Conservation (phyloP, 73 alveolate genomes). For the Symbiodinium pilosum region DNA sequence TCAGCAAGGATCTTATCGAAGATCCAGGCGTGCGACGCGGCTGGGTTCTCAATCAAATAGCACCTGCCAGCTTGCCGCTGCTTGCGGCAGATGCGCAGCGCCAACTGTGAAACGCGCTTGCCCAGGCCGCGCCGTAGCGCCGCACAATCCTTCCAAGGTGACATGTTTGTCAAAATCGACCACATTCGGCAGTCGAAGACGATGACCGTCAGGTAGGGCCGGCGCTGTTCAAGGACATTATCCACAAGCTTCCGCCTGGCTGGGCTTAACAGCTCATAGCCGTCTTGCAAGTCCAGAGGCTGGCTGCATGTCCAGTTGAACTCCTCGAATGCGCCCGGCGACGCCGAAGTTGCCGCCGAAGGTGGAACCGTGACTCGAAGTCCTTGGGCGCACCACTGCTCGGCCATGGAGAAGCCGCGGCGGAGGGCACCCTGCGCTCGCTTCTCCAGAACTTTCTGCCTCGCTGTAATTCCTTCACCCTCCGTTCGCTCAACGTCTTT, state of each 20-base stretch:
- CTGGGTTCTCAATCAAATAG: not conserved
- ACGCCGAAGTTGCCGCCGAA: constrained; percentile 2
- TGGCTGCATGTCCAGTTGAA: constrained; percentile 3
- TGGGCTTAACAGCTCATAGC: constrained; percentile 45
- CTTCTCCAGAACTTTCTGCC: no score
- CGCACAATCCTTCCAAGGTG: not conserved
- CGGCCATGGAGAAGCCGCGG: constrained; percentile 13
- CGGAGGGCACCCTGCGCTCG: no score
- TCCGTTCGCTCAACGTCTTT: no score
- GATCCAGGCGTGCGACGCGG: not conserved
- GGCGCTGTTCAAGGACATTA: no score
- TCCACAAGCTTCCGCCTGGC: no score
- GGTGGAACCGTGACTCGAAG: constrained; percentile 1
- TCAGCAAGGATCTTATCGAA: not conserved
- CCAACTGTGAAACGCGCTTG: no score
- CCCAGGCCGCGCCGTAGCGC: not conserved
- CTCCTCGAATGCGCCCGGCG: not conserved
- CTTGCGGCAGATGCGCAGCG: not conserved
- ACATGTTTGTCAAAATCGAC: not conserved
- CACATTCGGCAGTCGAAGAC: not conserved
- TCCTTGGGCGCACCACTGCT: not conserved
- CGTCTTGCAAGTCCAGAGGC: constrained; percentile 22
- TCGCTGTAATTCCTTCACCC: no score
- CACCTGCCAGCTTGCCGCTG: not conserved
- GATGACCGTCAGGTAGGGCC: constrained; percentile 1